These are phyloP conservation scores for Zizania palustris DNA, from an alignment of 202 grass and related monocot genomes.

Conservation along the genomic window DNA sequence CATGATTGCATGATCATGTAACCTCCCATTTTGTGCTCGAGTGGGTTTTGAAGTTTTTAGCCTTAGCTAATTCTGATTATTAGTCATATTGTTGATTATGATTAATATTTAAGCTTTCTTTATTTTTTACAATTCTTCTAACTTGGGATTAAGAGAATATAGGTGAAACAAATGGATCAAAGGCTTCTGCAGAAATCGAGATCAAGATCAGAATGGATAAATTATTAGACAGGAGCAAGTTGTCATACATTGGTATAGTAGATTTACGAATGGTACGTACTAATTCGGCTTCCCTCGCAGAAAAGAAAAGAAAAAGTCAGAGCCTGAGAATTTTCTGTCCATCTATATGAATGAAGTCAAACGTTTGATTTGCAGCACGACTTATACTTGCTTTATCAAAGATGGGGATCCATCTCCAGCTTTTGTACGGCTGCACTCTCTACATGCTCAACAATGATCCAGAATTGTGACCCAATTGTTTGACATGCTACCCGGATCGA, in stretches of 20 bases:
- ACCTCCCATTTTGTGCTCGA: constrained; percentile 12
- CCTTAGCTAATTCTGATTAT: no score
- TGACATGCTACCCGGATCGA: neutral
- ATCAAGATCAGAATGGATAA: neutral
- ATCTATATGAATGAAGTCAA: neutral
- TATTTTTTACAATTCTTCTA: no score
- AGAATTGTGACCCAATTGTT: neutral
- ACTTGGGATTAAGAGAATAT: neutral
- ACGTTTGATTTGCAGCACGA: constrained; percentile 4
- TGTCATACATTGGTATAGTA: neutral
- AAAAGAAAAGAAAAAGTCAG: no score
- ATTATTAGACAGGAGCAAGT: neutral
- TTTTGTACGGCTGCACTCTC: neutral
- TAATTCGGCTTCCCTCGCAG: no score
- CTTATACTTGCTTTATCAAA: constrained; percentile 1
- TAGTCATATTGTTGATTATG: no score
- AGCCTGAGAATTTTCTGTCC: neutral
- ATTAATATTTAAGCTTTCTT: no score
- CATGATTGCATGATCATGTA: constrained; percentile 20
- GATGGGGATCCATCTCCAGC: neutral
- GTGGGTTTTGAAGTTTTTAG: neutral
- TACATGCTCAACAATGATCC: neutral
- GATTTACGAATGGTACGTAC: neutral
- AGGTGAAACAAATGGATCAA: constrained; percentile 8
- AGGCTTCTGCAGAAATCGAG: neutral